Conservation (phyloP, 257 asterid genomes). For the Parsonsia alboflavescens region DNA sequence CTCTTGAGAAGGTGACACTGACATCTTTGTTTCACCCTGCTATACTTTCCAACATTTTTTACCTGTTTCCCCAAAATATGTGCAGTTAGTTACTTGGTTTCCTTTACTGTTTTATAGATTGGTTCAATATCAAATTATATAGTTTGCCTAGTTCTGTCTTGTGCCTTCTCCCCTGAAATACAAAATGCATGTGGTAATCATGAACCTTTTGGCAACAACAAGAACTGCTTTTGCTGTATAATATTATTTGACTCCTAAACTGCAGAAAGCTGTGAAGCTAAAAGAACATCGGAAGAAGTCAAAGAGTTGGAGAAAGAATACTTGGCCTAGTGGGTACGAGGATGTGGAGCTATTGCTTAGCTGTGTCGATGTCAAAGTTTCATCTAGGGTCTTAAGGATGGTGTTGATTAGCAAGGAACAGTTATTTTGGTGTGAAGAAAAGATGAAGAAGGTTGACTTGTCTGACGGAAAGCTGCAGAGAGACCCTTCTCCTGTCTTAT, state of each 20-base stretch:
- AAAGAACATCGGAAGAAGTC: constrained; percentile 69
- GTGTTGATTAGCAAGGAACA: constrained; percentile 57
- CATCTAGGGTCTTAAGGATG: constrained; percentile 63
- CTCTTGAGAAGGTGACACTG: constrained; percentile 64
- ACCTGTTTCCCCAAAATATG: not conserved
- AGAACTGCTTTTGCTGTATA: not conserved
- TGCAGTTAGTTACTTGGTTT: not conserved
- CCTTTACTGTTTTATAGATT: not conserved
- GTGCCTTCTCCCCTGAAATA: not conserved
- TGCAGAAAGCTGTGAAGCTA: constrained; percentile 74
- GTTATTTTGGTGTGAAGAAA: constrained; percentile 81
- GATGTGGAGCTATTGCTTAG: constrained; percentile 69
- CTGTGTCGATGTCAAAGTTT: constrained; percentile 57
- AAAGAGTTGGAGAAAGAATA: constrained; percentile 56
- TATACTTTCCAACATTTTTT: not conserved
- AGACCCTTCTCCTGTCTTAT: constrained; percentile 72
- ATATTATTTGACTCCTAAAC: constrained; percentile 5
- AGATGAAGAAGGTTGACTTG: constrained; percentile 62
- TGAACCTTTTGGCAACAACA: not conserved
- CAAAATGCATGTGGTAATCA: not conserved
- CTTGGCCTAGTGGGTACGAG: constrained; percentile 51
- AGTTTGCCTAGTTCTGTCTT: not conserved
- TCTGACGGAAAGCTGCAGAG: constrained; percentile 65
- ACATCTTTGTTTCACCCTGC: not conserved
- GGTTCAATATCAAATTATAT: not conserved